Conservation (phyloP, 805 yeast genomes). For the Cyberlindnera misumaiensis region DNA sequence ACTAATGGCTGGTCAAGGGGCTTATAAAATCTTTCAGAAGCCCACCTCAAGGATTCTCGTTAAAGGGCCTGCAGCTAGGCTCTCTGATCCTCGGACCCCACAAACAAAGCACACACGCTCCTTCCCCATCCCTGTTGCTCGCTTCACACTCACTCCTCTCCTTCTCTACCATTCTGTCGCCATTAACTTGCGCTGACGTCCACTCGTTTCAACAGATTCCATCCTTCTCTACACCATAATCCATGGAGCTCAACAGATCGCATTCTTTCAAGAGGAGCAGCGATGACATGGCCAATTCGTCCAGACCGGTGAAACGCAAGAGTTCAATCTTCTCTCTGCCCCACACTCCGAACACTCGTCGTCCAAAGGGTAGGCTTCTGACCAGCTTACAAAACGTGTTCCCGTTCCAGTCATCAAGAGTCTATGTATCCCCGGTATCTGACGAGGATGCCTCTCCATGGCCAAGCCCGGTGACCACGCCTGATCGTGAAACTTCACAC, state of each 20-base stretch:
- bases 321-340: slow-evolving; percentile 11
- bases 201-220: slow-evolving; percentile 17
- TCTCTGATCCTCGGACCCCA: too few relatives aligned
- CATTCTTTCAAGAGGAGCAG: slow-evolving; percentile 18
- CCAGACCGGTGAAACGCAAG: slow-evolving; percentile 17
- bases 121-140: too few relatives aligned
- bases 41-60: too few relatives aligned
- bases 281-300: slow-evolving; percentile 10
- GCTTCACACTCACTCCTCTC: not conserved
- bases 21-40: too few relatives aligned
- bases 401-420: slow-evolving; percentile 7
- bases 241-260: slow-evolving; percentile 8
- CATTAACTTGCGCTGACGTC: slow-evolving; percentile 28
- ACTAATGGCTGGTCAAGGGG: too few relatives aligned
- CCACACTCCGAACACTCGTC: slow-evolving; percentile 11
- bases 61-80: too few relatives aligned
- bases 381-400: slow-evolving; percentile 20
- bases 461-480: slow-evolving; percentile 4
- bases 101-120: too few relatives aligned
- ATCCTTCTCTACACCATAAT: slow-evolving; percentile 4
- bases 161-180: slow-evolving; percentile 17
- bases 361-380: slow-evolving; percentile 13
- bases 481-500: slow-evolving; percentile 1
- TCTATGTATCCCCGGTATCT: slow-evolving; percentile 13
- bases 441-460: slow-evolving; percentile 5